These are phyloP conservation scores for Euphorbia pulcherrima DNA, from an alignment of 345 rosid species.

Conservation along the genomic window DNA sequence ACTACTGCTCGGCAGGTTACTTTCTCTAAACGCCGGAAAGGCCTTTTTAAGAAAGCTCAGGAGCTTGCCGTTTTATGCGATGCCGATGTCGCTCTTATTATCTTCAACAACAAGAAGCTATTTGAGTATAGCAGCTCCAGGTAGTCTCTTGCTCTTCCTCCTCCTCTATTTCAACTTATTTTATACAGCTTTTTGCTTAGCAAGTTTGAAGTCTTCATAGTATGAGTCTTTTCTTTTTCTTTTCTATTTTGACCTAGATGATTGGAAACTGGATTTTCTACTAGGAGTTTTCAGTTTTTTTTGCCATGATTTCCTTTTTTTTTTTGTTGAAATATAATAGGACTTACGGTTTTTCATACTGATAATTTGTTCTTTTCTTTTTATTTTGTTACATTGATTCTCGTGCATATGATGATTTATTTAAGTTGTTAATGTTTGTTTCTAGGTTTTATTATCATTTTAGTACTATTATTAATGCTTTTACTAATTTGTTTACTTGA, in stretches of 20 bases:
- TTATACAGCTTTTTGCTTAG: neutral
- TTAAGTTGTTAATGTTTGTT: neutral
- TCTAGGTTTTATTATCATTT: constrained; percentile 1
- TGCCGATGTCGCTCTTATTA: constrained; percentile 25
- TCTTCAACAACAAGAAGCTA: constrained; percentile 22
- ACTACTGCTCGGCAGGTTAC: constrained; percentile 26
- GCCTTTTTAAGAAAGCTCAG: constrained; percentile 25
- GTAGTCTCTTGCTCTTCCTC: constrained; percentile 6
- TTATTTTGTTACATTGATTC: neutral
- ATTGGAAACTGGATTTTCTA: neutral
- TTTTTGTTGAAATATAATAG: neutral
- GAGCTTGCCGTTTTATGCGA: constrained; percentile 28
- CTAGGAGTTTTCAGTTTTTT: neutral
- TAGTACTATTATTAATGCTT: too few species aligned
- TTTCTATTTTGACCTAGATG: neutral
- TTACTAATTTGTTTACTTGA: neutral
- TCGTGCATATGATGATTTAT: neutral
- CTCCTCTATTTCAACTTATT: neutral
- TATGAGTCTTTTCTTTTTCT: neutral
- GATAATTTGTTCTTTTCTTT: neutral
- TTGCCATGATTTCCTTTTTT: neutral
- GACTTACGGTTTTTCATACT: neutral
- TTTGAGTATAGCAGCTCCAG: constrained; percentile 24
- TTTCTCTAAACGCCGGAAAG: constrained; percentile 25
- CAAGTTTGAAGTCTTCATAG: neutral